Evolutionary conservation across 2,329 filamentous ascomycete genomes (phyloP).

Genomic region (Ceratocystis eucalypticola): DNA sequence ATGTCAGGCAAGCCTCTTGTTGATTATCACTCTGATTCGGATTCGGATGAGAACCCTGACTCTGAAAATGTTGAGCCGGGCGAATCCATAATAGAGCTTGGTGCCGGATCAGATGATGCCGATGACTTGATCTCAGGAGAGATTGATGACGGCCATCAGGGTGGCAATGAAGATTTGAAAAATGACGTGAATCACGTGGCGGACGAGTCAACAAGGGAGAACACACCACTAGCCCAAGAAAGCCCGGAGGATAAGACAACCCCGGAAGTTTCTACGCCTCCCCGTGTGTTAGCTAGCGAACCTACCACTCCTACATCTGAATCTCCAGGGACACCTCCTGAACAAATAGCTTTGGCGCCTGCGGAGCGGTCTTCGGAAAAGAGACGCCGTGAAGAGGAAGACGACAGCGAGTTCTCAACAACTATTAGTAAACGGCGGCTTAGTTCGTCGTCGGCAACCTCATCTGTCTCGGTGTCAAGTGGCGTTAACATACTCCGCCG

Average conservation of each 20-base stretch:
- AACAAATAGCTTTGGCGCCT: slow-evolving; percentile 36
- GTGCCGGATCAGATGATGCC: background rate
- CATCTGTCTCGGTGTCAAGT: slow-evolving; percentile 31
- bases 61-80: slow-evolving; percentile 30
- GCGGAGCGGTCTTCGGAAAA: slow-evolving; percentile 78
- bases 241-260: background rate
- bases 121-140: background rate
- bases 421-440: slow-evolving; percentile 56
- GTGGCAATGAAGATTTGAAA: background rate
- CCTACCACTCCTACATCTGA: slow-evolving; percentile 18
- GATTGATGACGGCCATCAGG: background rate
- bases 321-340: slow-evolving; percentile 26
- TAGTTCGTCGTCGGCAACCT: slow-evolving; percentile 39
- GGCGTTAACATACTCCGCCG: slow-evolving; percentile 25
- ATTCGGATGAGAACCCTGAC: slow-evolving; percentile 47
- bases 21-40: slow-evolving; percentile 85
- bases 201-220: background rate
- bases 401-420: slow-evolving; percentile 61
- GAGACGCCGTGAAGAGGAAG: slow-evolving; percentile 74
- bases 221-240: background rate
- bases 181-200: background rate
- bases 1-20: slow-evolving; percentile 61
- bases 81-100: background rate
- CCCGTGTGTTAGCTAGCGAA: slow-evolving; percentile 16
- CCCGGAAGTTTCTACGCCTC: slow-evolving; percentile 19